Evolutionary conservation across 805 yeast genomes (phyloP).

Genomic region (Cyberlindnera mrakii): DNA sequence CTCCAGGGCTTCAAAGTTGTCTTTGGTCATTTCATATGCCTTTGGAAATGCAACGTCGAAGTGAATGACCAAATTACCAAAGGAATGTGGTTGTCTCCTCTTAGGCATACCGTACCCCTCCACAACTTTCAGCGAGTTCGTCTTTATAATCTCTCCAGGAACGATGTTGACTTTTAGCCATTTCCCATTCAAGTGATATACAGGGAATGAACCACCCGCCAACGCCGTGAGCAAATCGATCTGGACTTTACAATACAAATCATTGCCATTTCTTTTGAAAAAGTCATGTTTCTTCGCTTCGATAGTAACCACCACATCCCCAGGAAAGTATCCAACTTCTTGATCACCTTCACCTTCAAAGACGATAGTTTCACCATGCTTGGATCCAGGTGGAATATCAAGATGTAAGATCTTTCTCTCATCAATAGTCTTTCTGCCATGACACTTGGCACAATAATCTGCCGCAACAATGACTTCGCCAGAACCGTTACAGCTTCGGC

Average conservation of each 20-base stretch:
- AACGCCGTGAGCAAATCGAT: conserved; percentile 50
- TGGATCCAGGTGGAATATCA: conserved; percentile 50
- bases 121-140: conserved; percentile 42
- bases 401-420: conserved; percentile 47
- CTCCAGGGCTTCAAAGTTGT: conserved; percentile 63
- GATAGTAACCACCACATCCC: conserved; percentile 58
- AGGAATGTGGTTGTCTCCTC: conserved; percentile 9
- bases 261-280: conserved; percentile 38
- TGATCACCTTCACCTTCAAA: conserved; percentile 63
- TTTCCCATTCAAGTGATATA: conserved; percentile 33
- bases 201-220: conserved; percentile 44
- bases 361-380: conserved; percentile 44
- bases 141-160: conserved; percentile 48
- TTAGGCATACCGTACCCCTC: conserved; percentile 59
- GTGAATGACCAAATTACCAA: conserved; percentile 54
- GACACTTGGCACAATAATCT: conserved; percentile 36
- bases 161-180: conserved; percentile 33
- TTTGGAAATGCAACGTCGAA: conserved; percentile 56
- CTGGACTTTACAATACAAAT: conserved; percentile 37
- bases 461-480: conserved; percentile 29
- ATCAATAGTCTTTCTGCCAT: conserved; percentile 39
- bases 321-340: conserved; percentile 51
- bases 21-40: conserved; percentile 61
- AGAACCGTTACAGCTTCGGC: conserved; percentile 38
- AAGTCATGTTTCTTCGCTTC: conserved; percentile 29